Evolutionary conservation across 352 stramenopile species (phyloP), one percentile per base, ranked within the genome.

Genomic region (Paralagenidium karlingii): DNA sequence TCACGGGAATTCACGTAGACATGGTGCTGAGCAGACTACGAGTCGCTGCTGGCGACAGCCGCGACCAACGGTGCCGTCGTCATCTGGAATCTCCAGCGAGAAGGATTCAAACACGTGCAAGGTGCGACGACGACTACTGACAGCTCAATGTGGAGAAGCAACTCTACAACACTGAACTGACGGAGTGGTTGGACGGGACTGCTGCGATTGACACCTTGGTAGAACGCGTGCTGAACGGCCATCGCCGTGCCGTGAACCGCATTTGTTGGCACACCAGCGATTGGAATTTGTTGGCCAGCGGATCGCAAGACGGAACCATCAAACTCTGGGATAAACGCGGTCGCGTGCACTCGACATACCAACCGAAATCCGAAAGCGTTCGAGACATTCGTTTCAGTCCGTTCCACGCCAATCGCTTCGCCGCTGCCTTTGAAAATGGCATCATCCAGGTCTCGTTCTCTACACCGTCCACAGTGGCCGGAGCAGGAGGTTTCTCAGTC

Each of bases 81-180:
- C 32, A 87, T 93, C 34, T 93, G 79, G 76, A 89, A 93, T 40
- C 55, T 93, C 30, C 68, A 90, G 54, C 63, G 64, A 18, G 79
- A 90, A n/a, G 75, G 75, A 10, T 86, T 83, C 53, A 93, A 93
- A 47, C 58, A 90, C 33, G 74, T 93, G 0, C 76, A 93, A 69
- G 77, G 76, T 90, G 27, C 12, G 28, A 43, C 27, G 27, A 12
- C 20, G 2, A 3, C 9, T 26, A 10, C 8, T n/a, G n/a, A 36
- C 30, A 36, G 19, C 22, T 36, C 30, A 20, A 36, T 36, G 22
- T 16, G 8, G 25, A 41, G 8, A 20, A 41, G 3, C 18, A 34
- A 41, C 8, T 7, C 18, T 34, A 41, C 13, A 13, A 16, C 16
- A 33, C 13, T 33, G 16, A 33, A 16, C 28, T 13, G 28, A 16